Evolutionary conservation across 768 basidiomycete species (phyloP), one percentile per base, ranked within the genome.

Genomic region (Agaricus subrufescens): DNA sequence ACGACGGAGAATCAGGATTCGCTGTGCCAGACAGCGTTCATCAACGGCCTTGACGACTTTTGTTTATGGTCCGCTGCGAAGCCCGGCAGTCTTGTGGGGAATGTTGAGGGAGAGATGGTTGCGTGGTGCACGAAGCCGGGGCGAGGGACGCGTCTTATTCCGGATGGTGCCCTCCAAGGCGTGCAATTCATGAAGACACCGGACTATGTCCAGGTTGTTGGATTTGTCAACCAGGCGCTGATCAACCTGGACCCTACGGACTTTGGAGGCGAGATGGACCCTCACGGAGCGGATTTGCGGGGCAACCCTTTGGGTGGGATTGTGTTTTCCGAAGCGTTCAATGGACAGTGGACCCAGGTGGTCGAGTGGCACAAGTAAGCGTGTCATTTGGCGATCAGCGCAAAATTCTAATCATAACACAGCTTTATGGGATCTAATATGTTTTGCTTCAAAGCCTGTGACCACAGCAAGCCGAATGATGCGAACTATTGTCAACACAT

Each of bases 231-330:
- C 43, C 90, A 93, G 71, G 75, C 72, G 4, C 61, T 67, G 52
- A 70, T 94, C 61, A 76, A 89, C 68, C 65, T 92, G 45, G 58
- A 69, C 3, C 25, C 67, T 0, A 69, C 58, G 5, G 91, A 93
- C 62, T 78, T 65, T 34, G 91, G 91, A 58, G 91, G 91, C 48
- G 91, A 92, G 69, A 80, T 90, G 60, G 86, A 91, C 66, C 82
- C 87, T 11, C 85, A 87, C 58, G 88, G 89, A 40, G 87, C 87
- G 53, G 88, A 90, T 65, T 50, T 65, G 46, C 25, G 57, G 15
- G 49, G 86, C 12, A 89, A 87, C 69, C 84, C 86, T 2, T 73
- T 87, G 25, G 88, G 88, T 60, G 85, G 79, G 38, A 65, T 89
- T 25, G 47, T 61, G 1, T 61, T 57, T 43, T 50, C 58, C 3